phyloP scores from a whole-genome alignment of 116 monocot genomes.

The Posidonia oceanica region DNA sequence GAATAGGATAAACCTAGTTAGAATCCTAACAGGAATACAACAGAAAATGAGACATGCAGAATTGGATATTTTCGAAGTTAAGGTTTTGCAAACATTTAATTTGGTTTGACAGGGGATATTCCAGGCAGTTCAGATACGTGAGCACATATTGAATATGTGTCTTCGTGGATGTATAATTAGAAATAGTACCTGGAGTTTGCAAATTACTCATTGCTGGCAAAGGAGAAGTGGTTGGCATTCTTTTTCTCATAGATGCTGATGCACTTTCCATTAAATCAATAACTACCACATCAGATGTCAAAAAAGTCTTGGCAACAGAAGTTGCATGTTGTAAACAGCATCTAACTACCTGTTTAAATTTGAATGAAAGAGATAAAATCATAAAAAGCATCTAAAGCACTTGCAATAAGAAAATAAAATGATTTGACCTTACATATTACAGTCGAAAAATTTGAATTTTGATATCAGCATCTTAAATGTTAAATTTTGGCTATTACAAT shows the following conservation, averaged over 20 bases:
- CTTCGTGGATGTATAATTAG: background rate
- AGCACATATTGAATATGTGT: no score
- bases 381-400: background rate
- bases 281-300: slow-evolving; percentile 30
- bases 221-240: slow-evolving; percentile 7
- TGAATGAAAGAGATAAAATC: background rate
- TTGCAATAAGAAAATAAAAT: background rate
- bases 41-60: no score
- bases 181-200: slow-evolving; percentile 2
- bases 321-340: slow-evolving; percentile 29
- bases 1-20: no score
- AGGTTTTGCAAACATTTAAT: no score
- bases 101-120: no score
- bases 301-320: slow-evolving; percentile 32
- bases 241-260: slow-evolving; percentile 5
- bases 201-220: slow-evolving; percentile 7
- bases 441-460: background rate
- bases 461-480: no score
- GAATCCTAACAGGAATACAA: no score
- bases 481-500: no score
- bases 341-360: slow-evolving; percentile 21
- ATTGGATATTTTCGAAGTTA: no score
- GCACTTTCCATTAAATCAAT: slow-evolving; percentile 11
- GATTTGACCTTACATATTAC: background rate
- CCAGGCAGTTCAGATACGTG: no score